Base-by-base conservation (phyloP, 306 rosid genomes). In the Elaeagnus macrophylla region DNA sequence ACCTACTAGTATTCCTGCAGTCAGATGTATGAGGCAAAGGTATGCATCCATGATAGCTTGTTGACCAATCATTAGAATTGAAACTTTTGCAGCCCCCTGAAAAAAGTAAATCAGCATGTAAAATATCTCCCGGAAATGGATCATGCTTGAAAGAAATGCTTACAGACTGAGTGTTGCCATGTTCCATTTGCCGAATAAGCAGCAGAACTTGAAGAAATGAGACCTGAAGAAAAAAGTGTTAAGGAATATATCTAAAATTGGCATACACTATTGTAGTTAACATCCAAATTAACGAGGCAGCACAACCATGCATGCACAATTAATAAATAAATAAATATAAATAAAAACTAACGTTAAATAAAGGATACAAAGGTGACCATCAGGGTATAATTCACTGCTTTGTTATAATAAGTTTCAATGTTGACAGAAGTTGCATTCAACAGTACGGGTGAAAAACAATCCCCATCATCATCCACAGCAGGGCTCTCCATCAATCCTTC, bases 341-440 rank as follows among this genome's bases (percentile, higher is more conserved):
- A 25, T 25, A 25, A 25, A 51, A 18, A 39, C 46, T 40, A 18
- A 8, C 62, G 48, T 39, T 52, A 42, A 56, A 25, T 53, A 62
- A 67, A 87, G 96, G 99, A 91, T 91, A 91, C 99, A 84, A 91
- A 91, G 52, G 96, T 87, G 72, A 91, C 99, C 99, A 91, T 84
- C 85, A 91, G 77, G 48, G 99, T 91, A 73, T 87, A 87, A 82
- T 91, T 91, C 75, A 91, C 96, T 57, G 99, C 99, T 65, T 91
- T 91, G 75, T 80, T 91, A 54, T 91, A 91, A 78, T 91, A 91
- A 62, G 79, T 88, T 79, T 85, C 99, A 55, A 91, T 75, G 55
- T 91, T 87, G 67, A 91, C 80, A 48, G 96, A 87, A 62, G 96
- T 84, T 44, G 87, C 99, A 77, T 91, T 91, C 56, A 91, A 62